Evolutionary conservation across 2,329 filamentous ascomycete genomes (phyloP).

Genomic region (Epichloe coenophiala): DNA sequence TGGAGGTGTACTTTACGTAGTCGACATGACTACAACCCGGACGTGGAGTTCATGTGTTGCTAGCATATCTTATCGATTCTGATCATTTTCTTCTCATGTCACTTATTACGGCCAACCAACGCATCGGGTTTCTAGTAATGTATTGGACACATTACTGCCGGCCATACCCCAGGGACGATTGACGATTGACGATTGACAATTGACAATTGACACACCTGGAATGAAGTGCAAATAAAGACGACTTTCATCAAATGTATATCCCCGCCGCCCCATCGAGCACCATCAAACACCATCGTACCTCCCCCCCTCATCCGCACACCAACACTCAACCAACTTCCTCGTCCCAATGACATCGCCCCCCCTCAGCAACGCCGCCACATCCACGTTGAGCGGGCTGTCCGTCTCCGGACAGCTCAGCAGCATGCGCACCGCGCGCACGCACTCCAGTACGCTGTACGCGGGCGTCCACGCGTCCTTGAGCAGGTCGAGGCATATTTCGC

Average conservation of each 20-base stretch:
- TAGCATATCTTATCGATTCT: constrained; percentile 8
- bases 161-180: too few species aligned
- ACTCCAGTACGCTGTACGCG: constrained; percentile 66
- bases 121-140: too few species aligned
- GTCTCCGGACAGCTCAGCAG: constrained; percentile 51
- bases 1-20: neutral
- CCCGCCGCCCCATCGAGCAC: too few species aligned
- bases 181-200: too few species aligned
- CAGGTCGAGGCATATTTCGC: constrained; percentile 90
- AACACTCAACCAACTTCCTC: constrained; percentile 57
- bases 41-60: constrained; percentile 11
- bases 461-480: constrained; percentile 71
- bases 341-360: constrained; percentile 58
- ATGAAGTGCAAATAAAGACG: too few species aligned
- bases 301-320: constrained; percentile 33
- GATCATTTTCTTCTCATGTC: too few species aligned
- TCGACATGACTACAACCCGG: neutral
- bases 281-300: constrained; percentile 23
- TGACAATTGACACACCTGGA: too few species aligned
- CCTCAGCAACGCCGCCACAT: constrained; percentile 58
- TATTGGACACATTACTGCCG: too few species aligned
- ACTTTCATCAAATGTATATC: neutral
- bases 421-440: constrained; percentile 58
- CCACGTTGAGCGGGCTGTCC: constrained; percentile 67
- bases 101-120: too few species aligned